phyloP scores from a whole-genome alignment of 2,329 filamentous ascomycete genomes.

The Penicillium polonicum region DNA sequence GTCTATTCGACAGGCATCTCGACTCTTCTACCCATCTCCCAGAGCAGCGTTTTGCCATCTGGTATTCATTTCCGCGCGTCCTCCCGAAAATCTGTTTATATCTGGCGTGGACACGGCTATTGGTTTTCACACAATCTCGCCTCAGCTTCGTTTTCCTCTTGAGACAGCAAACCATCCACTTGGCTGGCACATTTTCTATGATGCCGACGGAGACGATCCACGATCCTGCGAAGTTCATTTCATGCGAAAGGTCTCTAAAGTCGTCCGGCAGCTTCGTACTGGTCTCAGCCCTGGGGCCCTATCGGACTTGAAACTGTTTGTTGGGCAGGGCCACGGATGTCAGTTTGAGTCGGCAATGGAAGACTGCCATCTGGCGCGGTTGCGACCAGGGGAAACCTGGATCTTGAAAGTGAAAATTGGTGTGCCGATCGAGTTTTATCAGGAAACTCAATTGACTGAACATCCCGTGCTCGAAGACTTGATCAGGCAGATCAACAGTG shows the following conservation, averaged over 20 bases:
- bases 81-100: conserved; percentile 18
- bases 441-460: neutral
- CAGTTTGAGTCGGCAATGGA: conserved; percentile 24
- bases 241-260: conserved; percentile 21
- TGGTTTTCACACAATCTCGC: conserved; percentile 37
- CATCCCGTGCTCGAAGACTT: conserved; percentile 23
- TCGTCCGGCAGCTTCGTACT: conserved; percentile 31
- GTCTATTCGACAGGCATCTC: conserved; percentile 27
- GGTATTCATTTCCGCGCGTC: conserved; percentile 32
- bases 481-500: conserved; percentile 31
- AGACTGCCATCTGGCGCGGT: conserved; percentile 16
- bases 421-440: conserved; percentile 16
- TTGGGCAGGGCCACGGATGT: conserved; percentile 25
- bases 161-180: conserved; percentile 8
- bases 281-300: conserved; percentile 30
- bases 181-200: conserved; percentile 34
- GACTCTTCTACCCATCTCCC: conserved; percentile 24
- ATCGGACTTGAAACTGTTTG: conserved; percentile 24
- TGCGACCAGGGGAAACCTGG: conserved; percentile 37
- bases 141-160: conserved; percentile 25
- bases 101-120: conserved; percentile 26
- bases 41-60: conserved; percentile 33
- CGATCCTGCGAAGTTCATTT: conserved; percentile 16
- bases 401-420: conserved; percentile 26
- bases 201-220: conserved; percentile 15